phyloP scores from a whole-genome alignment of 129 eudicot species.

The Silybum marianum region DNA sequence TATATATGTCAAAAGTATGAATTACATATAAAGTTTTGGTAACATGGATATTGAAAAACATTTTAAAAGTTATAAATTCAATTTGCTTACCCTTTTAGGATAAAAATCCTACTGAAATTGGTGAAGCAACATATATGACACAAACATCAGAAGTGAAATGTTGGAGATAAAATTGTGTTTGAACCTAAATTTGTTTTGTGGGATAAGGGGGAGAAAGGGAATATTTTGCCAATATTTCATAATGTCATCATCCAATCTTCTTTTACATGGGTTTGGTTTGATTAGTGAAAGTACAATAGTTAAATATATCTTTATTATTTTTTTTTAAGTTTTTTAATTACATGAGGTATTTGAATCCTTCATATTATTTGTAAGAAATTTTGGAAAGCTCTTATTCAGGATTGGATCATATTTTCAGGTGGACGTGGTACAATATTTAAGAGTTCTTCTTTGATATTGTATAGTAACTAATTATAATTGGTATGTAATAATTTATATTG shows the following conservation, averaged over 20 bases:
- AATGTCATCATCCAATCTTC: slow-evolving; percentile 14
- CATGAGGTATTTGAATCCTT: too few relatives aligned
- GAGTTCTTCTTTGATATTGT: too few relatives aligned
- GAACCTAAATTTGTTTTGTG: slow-evolving; percentile 24
- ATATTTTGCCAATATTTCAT: slow-evolving; percentile 18
- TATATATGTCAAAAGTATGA: neutral
- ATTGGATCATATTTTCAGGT: too few relatives aligned
- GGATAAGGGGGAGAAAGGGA: slow-evolving; percentile 20
- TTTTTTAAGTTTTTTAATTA: too few relatives aligned
- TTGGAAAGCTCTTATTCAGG: too few relatives aligned
- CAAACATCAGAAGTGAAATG: slow-evolving; percentile 19
- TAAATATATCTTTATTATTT: too few relatives aligned
- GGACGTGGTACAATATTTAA: too few relatives aligned
- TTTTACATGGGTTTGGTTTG: slow-evolving; percentile 25
- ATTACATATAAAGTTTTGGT: neutral
- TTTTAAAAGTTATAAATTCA: neutral
- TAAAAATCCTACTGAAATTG: slow-evolving; percentile 5
- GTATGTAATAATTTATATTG: too few relatives aligned
- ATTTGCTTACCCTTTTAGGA: neutral
- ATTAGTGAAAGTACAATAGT: slow-evolving; percentile 17
- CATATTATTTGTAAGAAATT: too few relatives aligned
- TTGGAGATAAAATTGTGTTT: slow-evolving; percentile 12
- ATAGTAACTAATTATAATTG: too few relatives aligned
- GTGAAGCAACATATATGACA: slow-evolving; percentile 27
- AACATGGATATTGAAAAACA: neutral